Evolutionary conservation across 176 grass and related monocot genomes (phyloP), one percentile per base, ranked within the genome.

Genomic region (Ampelocalamus luodianensis): DNA sequence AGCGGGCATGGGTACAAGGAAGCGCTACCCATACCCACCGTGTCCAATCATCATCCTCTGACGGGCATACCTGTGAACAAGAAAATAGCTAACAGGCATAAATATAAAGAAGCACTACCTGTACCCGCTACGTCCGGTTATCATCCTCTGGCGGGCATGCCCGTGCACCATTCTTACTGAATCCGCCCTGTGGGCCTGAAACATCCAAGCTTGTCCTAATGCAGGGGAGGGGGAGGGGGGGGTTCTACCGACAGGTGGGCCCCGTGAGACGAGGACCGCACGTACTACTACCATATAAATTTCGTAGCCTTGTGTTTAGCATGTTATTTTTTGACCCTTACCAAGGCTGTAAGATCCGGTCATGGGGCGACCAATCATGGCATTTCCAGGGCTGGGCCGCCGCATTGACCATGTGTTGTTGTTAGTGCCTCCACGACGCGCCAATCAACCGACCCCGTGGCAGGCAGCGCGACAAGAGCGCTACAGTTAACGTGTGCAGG

Each of bases 341-440:
- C 68, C 87, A 9, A 79, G 45, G 5, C 66, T 13, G 58, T 58
- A 79, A 79, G 87, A 80, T 75, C 68, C 37, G 61, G 70, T 68
- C 60, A 4, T 13, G 3, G 72, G 32, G 11, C 24, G 86, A 71
- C 69, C 73, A 16, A 39, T 83, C 80, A 43, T 54, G 39, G 55
- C 80, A 15, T 58, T 17, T 34, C 24, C 64, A 10, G 12, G 17
- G 10, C 36, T 0, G n/a, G n/a, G 51, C 51, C 2, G 78, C 45
- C 2, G 78, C 45, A 55, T 79, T 80, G 81, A 85, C 87, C 76
- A 15, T 65, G 43, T 32, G 86, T 53, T 58, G 46, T 34, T 74
- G 27, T 61, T 64, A 64, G 66, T 79, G 65, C 22, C 26, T 16
- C 49, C n/a, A 58, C 74, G 60, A 24, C 7, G 23, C 70, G 8